phyloP scores from a whole-genome alignment of 2,329 filamentous ascomycete genomes.

The Dissoconium aciculare region DNA sequence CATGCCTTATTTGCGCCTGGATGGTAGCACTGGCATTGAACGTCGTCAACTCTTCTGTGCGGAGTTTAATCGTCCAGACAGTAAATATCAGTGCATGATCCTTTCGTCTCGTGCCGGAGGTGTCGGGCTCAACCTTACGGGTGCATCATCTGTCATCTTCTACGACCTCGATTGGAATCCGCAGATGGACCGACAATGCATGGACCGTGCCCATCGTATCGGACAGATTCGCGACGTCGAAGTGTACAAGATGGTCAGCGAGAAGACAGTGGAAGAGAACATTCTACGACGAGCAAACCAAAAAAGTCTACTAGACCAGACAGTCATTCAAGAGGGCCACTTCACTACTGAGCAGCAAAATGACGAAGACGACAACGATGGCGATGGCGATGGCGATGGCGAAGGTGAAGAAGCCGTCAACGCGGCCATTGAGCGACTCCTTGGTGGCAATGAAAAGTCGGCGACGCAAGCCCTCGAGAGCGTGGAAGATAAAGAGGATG shows the following conservation, averaged over 20 bases:
- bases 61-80: constrained; percentile 79
- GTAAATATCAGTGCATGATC: constrained; percentile 86
- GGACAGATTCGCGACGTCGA: constrained; percentile 95
- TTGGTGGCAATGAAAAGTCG: constrained; percentile 47
- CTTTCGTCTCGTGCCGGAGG: constrained; percentile 88
- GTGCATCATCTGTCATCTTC: constrained; percentile 95
- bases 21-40: constrained; percentile 93
- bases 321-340: constrained; percentile 94
- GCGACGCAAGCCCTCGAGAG: constrained; percentile 66
- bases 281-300: constrained; percentile 93
- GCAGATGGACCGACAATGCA: constrained; percentile 98
- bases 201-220: constrained; percentile 92
- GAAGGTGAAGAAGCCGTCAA: constrained; percentile 56
- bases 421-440: constrained; percentile 71
- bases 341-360: constrained; percentile 86
- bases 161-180: constrained; percentile 99
- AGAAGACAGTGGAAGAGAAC: constrained; percentile 83
- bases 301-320: constrained; percentile 93
- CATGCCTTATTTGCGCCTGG: constrained; percentile 87
- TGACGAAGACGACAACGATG: constrained; percentile 34
- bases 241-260: constrained; percentile 58
- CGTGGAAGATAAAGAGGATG: constrained; percentile 85
- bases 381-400: constrained; percentile 13
- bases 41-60: constrained; percentile 90
- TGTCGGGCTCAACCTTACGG: constrained; percentile 88